Base-by-base conservation (phyloP, 768 basidiomycete species). In the Lentinula detonsa region DNA sequence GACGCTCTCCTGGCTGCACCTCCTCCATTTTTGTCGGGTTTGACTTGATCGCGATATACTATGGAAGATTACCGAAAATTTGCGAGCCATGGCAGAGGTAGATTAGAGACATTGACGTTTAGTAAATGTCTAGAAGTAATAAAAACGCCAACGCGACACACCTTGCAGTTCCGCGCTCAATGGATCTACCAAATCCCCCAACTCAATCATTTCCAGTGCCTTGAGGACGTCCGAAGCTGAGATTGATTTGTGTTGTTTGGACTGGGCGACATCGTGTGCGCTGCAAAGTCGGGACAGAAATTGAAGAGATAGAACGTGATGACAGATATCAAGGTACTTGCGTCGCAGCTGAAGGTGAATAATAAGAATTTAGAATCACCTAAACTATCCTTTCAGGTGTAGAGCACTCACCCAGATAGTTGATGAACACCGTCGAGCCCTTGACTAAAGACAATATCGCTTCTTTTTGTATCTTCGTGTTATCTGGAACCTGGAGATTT, bases 391-490 rank as follows among this genome's bases (percentile, higher is more conserved):
- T n/a, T 16, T 2, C 52, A 37, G 51, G 8, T 21, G 13, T 43
- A 16, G 52, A 63, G n/a, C 7, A 75, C 87, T 65, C 71, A 90
- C 95, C 88, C 7, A 98, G 78, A 67, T 95, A 96, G 71, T 91
- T 95, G 65, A 99, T 95, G 72, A 98, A 98, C 56, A 98, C 90
- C 0, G 95, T 95, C 3, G 95, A 93, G 34, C 89, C 88, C 70
- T 95, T 95, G 13, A 90, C 80, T 9, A 97, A 78, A 11, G 93
- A 91, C 1, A 90, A 71, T 0, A 95, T 85, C 0, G 91, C 90
- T 61, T 98, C 96, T 64, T 95, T 96, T 67, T 94, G 91, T 60
- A 97, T 73, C 69, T 96, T 96, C 11, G 87, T 82, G 65, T 85
- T 88, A 0, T 93, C 88, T 5, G 93, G 92, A 3, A 96, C 75